Conservation (phyloP, 148 eudicot species). For the Talinum fruticosum region DNA sequence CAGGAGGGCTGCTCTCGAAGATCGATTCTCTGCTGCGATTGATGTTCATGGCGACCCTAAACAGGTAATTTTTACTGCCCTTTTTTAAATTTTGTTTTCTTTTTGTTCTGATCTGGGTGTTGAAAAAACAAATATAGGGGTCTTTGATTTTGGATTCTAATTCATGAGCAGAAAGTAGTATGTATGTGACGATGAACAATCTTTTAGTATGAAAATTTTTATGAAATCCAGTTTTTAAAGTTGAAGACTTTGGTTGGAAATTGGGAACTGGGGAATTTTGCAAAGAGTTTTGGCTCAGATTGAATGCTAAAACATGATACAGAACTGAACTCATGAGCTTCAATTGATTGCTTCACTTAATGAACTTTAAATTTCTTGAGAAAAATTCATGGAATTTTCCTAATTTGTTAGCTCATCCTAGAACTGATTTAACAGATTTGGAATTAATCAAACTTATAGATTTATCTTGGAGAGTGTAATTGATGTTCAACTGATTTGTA, state of each 20-base stretch:
- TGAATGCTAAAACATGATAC: neutral
- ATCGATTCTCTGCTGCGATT: constrained; percentile 60
- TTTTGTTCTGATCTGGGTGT: neutral
- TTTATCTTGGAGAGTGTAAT: neutral
- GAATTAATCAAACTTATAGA: neutral
- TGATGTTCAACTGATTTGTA: constrained; percentile 3
- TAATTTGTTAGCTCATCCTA: no score
- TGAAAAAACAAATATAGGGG: neutral
- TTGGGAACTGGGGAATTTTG: neutral
- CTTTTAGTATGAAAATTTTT: neutral
- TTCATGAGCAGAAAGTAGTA: neutral
- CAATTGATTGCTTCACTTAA: neutral
- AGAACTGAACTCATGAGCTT: neutral
- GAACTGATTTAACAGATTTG: no score
- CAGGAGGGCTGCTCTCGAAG: constrained; percentile 74
- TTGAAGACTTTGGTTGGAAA: neutral
- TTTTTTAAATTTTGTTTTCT: neutral
- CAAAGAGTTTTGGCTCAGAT: neutral
- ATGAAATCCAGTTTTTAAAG: neutral
- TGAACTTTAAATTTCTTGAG: neutral
- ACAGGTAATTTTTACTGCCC: constrained; percentile 48
- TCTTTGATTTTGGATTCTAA: neutral
- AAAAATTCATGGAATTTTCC: no score
- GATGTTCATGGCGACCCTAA: constrained; percentile 51
- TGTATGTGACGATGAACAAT: neutral